Base-by-base conservation (phyloP, 768 basidiomycete genomes). In the Lactarius hatsudake region DNA sequence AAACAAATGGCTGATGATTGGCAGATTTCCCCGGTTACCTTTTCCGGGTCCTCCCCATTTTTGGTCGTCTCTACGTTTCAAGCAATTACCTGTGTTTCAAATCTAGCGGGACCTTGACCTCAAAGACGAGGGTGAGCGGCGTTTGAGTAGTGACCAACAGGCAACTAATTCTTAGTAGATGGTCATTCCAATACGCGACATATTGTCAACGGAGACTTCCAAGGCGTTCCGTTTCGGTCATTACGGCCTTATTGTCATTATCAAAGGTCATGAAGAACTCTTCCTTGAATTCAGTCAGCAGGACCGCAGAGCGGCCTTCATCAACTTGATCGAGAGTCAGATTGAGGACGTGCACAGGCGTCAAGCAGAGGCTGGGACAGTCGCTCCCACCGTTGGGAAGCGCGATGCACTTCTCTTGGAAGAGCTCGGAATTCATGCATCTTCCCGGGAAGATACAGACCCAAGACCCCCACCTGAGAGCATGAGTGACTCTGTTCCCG, bases 211-310 rank as follows among this genome's bases (percentile, higher is more conserved):
- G 5, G 92, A 97, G 76, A 90, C 86, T 74, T 87, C 90, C 10
- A 93, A 89, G 76, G 92, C 95, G 2, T 91, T 92, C 70, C 86
- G 91, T 28, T 93, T 97, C 75, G 93, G 91, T 7, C 94, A 94
- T 73, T 86, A 90, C 73, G 96, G 96, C 32, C 84, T 98, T 23
- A 87, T 92, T 42, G 81, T 98, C 64, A 89, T 98, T 62, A 87
- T 99, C 72, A 93, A 91, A 73, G 96, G 96, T 0, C 94, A 98
- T 74, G 96, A 99, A 78, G 96, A 99, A 75, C 81, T 98, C 12
- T 99, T 99, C 81, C 91, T 98, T 72, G 97, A 99, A 77, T 96
- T 99, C 75, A 81, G 83, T 51, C 87, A 88, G 23, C 85, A 89
- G 64, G 89, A 92, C 63, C 88, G 92, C 69, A 86, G 96, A 28